These are phyloP conservation scores for Penicillium freii DNA, from an alignment of 2,329 filamentous ascomycete genomes.

Conservation along the genomic window DNA sequence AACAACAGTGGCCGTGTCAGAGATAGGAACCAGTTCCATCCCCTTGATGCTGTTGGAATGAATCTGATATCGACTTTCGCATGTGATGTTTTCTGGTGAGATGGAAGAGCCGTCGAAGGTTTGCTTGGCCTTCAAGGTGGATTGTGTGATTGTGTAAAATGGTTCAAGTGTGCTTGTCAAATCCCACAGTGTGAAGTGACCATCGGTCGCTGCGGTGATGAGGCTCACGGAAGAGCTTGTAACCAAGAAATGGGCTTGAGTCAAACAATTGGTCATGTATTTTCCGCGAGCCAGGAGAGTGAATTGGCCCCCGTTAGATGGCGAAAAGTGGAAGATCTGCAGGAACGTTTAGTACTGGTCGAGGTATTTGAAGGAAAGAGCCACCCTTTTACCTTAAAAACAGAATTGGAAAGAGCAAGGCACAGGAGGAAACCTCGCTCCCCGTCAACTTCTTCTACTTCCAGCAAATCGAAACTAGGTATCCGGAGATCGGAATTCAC, in stretches of 20 bases:
- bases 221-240: slow-evolving; percentile 45
- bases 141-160: slow-evolving; percentile 28
- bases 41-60: slow-evolving; percentile 82
- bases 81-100: slow-evolving; percentile 28
- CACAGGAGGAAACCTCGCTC: slow-evolving; percentile 57
- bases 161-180: slow-evolving; percentile 32
- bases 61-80: slow-evolving; percentile 48
- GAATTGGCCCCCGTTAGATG: slow-evolving; percentile 26
- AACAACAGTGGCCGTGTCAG: slow-evolving; percentile 49
- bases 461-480: slow-evolving; percentile 68
- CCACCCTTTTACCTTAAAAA: slow-evolving; percentile 54
- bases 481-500: slow-evolving; percentile 70
- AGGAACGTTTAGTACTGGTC: slow-evolving; percentile 12
- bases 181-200: slow-evolving; percentile 65
- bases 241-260: slow-evolving; percentile 53
- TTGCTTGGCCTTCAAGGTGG: slow-evolving; percentile 19
- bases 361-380: not conserved
- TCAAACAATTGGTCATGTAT: slow-evolving; percentile 75
- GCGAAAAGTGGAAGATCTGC: slow-evolving; percentile 49
- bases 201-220: slow-evolving; percentile 77
- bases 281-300: slow-evolving; percentile 52
- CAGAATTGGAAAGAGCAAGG: slow-evolving; percentile 81
- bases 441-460: slow-evolving; percentile 25
- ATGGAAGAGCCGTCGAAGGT: slow-evolving; percentile 24
- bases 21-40: slow-evolving; percentile 37